A percentile compares a stretch with the other conserved stretches of the same genome.
Evolutionary conservation across 495 filamentous ascomycete genomes (phyloP).

Genomic region (Acidiella bohemica): DNA sequence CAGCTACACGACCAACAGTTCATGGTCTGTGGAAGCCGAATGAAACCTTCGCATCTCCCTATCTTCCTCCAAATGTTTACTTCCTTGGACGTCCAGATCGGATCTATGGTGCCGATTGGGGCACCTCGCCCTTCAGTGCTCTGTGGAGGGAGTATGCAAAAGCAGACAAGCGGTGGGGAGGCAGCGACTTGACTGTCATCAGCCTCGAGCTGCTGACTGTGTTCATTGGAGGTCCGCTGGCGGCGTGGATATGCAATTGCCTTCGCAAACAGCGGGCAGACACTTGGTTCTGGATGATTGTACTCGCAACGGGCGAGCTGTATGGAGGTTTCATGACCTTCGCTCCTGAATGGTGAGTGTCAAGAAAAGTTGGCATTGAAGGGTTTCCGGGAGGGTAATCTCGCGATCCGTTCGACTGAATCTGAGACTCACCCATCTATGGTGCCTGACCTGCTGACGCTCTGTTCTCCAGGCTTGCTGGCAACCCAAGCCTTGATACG

Average conservation of each 20-base stretch:
- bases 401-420: no score
- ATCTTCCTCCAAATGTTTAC: constrained; percentile 33
- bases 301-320: constrained; percentile 82
- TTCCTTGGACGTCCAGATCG: constrained; percentile 42
- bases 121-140: constrained; percentile 45
- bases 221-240: constrained; percentile 32
- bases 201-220: constrained; percentile 80
- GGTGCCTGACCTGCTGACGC: no score
- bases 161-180: constrained; percentile 73
- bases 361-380: no score
- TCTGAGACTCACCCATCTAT: no score
- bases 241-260: constrained; percentile 54
- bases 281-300: constrained; percentile 36
- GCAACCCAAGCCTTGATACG: constrained; percentile 60
- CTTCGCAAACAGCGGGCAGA: constrained; percentile 32
- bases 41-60: constrained; percentile 11
- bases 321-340: constrained; percentile 97
- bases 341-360: constrained; percentile 87
- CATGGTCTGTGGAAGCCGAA: constrained; percentile 12
- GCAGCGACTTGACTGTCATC: constrained; percentile 63
- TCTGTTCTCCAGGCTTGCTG: no score
- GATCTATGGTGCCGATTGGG: constrained; percentile 62
- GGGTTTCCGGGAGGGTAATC: no score
- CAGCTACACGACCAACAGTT: constrained; percentile 37
- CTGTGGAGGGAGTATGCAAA: constrained; percentile 91